Conservation (phyloP, 805 yeast genomes). For the Isabelozyma gotoi region DNA sequence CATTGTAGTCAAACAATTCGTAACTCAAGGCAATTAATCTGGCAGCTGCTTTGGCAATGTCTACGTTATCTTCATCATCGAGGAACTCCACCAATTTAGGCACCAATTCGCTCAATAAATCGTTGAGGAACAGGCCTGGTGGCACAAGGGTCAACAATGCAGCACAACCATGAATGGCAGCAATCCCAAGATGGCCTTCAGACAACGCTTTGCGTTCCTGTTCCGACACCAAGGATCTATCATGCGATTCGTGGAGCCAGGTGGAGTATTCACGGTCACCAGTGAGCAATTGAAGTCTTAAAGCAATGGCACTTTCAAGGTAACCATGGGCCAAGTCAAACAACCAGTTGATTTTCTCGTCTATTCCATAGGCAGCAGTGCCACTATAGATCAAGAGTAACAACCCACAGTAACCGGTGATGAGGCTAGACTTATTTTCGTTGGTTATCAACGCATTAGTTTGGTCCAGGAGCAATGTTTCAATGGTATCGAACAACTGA, state of each 20-base stretch:
- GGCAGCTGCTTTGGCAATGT: slow-evolving; percentile 55
- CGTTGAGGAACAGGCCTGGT: slow-evolving; percentile 43
- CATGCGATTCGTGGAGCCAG: slow-evolving; percentile 29
- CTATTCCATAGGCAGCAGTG: slow-evolving; percentile 50
- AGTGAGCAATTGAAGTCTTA: slow-evolving; percentile 31
- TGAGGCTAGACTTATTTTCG: slow-evolving; percentile 36
- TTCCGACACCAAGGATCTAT: slow-evolving; percentile 34
- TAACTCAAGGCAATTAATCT: slow-evolving; percentile 55
- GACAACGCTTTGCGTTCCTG: slow-evolving; percentile 26
- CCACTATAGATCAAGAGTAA: slow-evolving; percentile 47
- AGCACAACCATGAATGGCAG: slow-evolving; percentile 49
- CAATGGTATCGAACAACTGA: slow-evolving; percentile 27
- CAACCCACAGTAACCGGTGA: slow-evolving; percentile 38
- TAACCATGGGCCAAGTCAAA: slow-evolving; percentile 45
- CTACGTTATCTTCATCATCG: slow-evolving; percentile 39
- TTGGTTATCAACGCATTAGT: slow-evolving; percentile 32
- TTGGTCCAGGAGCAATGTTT: slow-evolving; percentile 32
- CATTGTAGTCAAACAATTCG: slow-evolving; percentile 51
- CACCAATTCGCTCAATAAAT: slow-evolving; percentile 35
- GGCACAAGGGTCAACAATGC: slow-evolving; percentile 44
- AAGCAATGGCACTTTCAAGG: slow-evolving; percentile 26
- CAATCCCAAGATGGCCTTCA: slow-evolving; percentile 38
- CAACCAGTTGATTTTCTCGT: slow-evolving; percentile 43
- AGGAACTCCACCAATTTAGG: slow-evolving; percentile 42
- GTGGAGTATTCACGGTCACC: slow-evolving; percentile 47